These are phyloP conservation scores for Aegilops longissima DNA, from an alignment of 176 grass and related monocot genomes.

Conservation along the genomic window DNA sequence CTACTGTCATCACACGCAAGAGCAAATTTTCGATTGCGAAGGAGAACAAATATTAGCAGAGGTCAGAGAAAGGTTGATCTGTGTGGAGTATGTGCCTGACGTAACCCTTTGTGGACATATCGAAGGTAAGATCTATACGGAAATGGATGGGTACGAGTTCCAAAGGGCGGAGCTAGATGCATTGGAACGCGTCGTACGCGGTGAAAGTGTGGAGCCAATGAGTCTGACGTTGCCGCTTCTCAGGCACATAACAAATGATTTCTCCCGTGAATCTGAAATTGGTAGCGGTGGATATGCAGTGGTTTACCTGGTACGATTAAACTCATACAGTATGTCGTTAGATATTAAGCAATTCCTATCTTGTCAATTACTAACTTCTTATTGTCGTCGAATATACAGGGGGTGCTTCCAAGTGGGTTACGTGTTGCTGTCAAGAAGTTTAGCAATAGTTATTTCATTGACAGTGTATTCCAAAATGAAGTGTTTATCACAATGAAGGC, in stretches of 20 bases:
- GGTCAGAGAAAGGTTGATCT: fast-evolving
- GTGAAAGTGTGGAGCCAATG: neutral
- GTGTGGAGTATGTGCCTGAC: neutral
- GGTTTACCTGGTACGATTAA: neutral
- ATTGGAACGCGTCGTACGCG: neutral
- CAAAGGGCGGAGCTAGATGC: no score
- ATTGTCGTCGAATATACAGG: neutral
- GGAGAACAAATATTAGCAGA: neutral
- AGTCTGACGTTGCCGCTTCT: neutral
- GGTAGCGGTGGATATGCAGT: neutral
- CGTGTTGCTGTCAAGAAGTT: neutral
- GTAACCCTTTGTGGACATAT: neutral
- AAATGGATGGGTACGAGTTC: no score
- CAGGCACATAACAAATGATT: neutral
- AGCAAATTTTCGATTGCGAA: fast-evolving
- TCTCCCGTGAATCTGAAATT: neutral
- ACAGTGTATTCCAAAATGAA: neutral
- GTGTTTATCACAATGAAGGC: neutral
- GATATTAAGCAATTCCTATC: neutral
- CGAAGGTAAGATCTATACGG: neutral
- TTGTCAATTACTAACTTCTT: neutral
- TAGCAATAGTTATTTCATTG: fast-evolving
- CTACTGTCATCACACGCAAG: no score
- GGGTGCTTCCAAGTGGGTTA: neutral
- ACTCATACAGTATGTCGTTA: no score